A percentile compares a stretch with the other conserved stretches of the same genome.
phyloP scores from a whole-genome alignment of 805 yeast species.

The Myxozyma kluyveri region DNA sequence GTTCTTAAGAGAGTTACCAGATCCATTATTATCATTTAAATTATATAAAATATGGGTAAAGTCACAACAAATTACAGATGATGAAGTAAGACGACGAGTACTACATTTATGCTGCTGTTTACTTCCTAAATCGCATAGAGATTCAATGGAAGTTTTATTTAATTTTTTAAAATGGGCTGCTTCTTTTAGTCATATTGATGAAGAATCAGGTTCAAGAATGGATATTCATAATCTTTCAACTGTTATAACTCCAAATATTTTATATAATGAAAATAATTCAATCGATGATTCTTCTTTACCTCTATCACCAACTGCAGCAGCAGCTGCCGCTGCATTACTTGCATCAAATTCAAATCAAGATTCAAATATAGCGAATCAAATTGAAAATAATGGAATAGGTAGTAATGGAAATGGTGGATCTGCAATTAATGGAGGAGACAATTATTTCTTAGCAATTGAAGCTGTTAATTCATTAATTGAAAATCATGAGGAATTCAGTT shows the following conservation, averaged over 20 bases:
- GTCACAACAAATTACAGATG: conserved; percentile 42
- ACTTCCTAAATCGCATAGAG: conserved; percentile 78
- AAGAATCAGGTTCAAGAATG: conserved; percentile 91
- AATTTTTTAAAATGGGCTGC: conserved; percentile 93
- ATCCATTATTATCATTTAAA: conserved; percentile 75
- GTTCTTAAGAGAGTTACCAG: conserved; percentile 88
- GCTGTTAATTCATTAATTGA: conserved; percentile 81
- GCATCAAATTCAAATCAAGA: neutral
- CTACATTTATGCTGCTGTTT: conserved; percentile 67
- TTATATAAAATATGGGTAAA: conserved; percentile 68
- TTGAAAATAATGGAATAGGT: conserved; percentile 18
- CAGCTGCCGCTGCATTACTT: neutral
- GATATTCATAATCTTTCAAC: conserved; percentile 93
- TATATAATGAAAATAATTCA: conserved; percentile 46
- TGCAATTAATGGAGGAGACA: conserved; percentile 51
- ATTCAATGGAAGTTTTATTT: conserved; percentile 78
- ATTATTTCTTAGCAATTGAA: conserved; percentile 85
- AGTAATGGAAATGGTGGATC: conserved; percentile 39
- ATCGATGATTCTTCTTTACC: conserved; percentile 11
- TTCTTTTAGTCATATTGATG: conserved; percentile 89
- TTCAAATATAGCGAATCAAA: neutral
- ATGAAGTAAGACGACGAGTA: conserved; percentile 49
- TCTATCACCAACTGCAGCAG: neutral
- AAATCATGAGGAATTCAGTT: conserved; percentile 71
- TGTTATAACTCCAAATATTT: conserved; percentile 87